Evolutionary conservation across 106 monocot species (phyloP).

Genomic region (Apostasia shenzhenica): DNA sequence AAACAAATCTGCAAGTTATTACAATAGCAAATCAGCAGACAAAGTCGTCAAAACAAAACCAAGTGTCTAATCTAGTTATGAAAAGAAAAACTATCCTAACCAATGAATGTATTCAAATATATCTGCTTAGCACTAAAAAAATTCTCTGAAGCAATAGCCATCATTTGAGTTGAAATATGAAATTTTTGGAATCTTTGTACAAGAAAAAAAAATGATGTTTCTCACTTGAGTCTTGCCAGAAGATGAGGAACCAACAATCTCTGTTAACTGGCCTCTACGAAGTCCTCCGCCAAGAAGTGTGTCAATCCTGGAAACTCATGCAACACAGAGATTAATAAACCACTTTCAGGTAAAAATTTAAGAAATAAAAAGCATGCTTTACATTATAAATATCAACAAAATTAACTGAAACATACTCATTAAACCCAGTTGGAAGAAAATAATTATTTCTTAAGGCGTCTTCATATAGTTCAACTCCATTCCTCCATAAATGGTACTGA

Average conservation of each 20-base stretch:
- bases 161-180: no score
- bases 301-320: slow-evolving; percentile 50
- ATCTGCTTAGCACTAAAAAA: no score
- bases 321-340: slow-evolving; percentile 1
- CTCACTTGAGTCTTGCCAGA: slow-evolving; percentile 95
- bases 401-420: slow-evolving; percentile 45
- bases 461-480: slow-evolving; percentile 62
- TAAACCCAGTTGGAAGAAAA: slow-evolving; percentile 65
- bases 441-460: slow-evolving; percentile 48
- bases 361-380: background rate
- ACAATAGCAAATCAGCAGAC: slow-evolving; percentile 11
- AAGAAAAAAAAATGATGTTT: background rate
- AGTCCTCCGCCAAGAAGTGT: slow-evolving; percentile 77
- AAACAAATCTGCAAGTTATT: slow-evolving; percentile 60
- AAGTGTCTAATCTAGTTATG: background rate
- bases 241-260: slow-evolving; percentile 79
- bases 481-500: slow-evolving; percentile 28
- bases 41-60: background rate
- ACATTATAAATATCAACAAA: background rate
- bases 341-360: background rate
- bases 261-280: slow-evolving; percentile 69
- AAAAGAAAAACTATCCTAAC: no score
- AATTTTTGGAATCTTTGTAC: no score
- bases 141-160: no score
- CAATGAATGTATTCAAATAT: no score